Conservation (phyloP, 177 flowering plant species). For the Vitis hybrid region DNA sequence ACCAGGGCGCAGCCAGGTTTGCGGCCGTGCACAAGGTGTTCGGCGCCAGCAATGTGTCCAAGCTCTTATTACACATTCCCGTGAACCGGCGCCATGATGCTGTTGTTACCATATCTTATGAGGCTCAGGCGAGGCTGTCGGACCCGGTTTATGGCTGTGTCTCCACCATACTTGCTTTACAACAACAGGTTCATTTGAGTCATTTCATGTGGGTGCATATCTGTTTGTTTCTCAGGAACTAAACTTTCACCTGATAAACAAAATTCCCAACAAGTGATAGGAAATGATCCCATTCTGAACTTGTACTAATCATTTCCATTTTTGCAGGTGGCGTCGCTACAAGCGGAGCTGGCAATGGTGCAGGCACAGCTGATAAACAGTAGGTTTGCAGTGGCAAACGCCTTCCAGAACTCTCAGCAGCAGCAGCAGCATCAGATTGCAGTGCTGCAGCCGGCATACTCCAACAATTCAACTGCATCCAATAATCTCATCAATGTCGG, state of each 20-base stretch:
- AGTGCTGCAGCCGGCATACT: slow-evolving; percentile 60
- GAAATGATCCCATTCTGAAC: no score
- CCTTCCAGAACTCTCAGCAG: slow-evolving; percentile 45
- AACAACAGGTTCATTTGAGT: slow-evolving; percentile 62
- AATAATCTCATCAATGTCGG: slow-evolving; percentile 44
- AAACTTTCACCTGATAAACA: no score
- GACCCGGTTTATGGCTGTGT: slow-evolving; percentile 93
- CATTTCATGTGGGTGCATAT: neutral
- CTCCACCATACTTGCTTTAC: slow-evolving; percentile 76
- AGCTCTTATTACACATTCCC: slow-evolving; percentile 70
- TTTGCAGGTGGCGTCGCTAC: slow-evolving; percentile 67
- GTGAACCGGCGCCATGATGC: slow-evolving; percentile 73
- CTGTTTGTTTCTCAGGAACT: neutral
- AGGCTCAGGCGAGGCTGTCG: slow-evolving; percentile 86
- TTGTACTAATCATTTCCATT: neutral
- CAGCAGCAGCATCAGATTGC: slow-evolving; percentile 38
- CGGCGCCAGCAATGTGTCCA: slow-evolving; percentile 92
- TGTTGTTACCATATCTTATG: slow-evolving; percentile 72
- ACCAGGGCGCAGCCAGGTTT: slow-evolving; percentile 83
- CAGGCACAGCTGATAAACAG: slow-evolving; percentile 77
- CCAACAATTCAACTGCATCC: slow-evolving; percentile 72
- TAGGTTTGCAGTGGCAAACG: slow-evolving; percentile 54
- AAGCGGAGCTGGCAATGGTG: slow-evolving; percentile 70
- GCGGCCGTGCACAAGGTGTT: slow-evolving; percentile 92
- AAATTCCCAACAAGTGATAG: no score